These are phyloP conservation scores for Abrus pulchellus DNA, from an alignment of 306 rosid species.

Conservation along the genomic window DNA sequence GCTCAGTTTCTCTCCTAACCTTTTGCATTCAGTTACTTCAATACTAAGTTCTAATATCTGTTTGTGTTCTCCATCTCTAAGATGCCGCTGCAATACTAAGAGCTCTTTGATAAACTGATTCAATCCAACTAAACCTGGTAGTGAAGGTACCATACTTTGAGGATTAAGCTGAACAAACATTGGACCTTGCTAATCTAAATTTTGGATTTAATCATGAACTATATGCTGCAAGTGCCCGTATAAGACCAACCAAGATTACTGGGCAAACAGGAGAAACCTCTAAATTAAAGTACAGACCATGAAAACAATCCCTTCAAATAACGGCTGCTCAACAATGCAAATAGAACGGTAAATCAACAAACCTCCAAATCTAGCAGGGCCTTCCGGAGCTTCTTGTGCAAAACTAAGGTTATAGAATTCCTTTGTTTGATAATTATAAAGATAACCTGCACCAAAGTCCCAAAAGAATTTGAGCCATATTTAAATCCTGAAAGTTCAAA, in stretches of 20 bases:
- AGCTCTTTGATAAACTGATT: neutral
- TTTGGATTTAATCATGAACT: slow-evolving; percentile 12
- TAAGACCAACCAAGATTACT: slow-evolving; percentile 24
- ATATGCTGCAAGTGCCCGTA: neutral
- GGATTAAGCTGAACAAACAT: slow-evolving; percentile 19
- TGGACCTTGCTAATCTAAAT: neutral
- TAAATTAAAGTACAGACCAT: slow-evolving; percentile 28
- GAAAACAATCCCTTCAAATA: slow-evolving; percentile 34
- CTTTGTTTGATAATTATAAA: slow-evolving; percentile 84
- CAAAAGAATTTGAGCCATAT: slow-evolving; percentile 53
- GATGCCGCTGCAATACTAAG: slow-evolving; percentile 15
- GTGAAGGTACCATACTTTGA: neutral
- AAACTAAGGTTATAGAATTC: slow-evolving; percentile 95
- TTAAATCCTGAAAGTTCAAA: slow-evolving; percentile 29
- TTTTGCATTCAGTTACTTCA: neutral
- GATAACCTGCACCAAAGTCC: slow-evolving; percentile 75
- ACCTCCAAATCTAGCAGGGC: slow-evolving; percentile 98
- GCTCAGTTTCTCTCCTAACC: neutral
- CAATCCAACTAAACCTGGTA: neutral
- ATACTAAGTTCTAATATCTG: neutral
- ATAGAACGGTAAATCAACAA: slow-evolving; percentile 53
- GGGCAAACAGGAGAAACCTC: slow-evolving; percentile 33
- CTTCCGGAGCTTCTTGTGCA: slow-evolving; percentile 80
- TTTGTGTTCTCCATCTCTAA: neutral
- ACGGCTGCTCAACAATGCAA: slow-evolving; percentile 44